Evolutionary conservation across 257 asterid genomes (phyloP).

Genomic region (Galeopsis tetrahit): DNA sequence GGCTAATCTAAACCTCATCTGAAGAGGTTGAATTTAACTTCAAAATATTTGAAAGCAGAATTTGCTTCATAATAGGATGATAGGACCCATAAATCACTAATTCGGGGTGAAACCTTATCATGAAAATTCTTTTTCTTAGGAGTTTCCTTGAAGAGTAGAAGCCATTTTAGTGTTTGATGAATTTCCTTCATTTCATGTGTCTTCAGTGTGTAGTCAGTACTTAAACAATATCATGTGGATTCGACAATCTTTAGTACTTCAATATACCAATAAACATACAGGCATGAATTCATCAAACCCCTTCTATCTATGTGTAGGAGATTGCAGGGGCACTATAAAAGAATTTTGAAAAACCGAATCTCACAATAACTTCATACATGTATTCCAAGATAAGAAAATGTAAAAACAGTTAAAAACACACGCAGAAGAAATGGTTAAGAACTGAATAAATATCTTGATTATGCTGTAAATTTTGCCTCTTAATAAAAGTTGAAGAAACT

Average conservation of each 20-base stretch:
- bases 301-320: background rate
- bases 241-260: background rate
- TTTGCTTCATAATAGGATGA: background rate
- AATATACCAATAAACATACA: background rate
- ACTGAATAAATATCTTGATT: background rate
- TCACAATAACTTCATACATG: background rate
- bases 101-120: background rate
- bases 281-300: background rate
- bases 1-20: background rate
- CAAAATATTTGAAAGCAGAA: background rate
- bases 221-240: background rate
- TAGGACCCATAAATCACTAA: background rate
- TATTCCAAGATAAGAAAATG: background rate
- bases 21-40: background rate
- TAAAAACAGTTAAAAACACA: background rate
- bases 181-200: background rate
- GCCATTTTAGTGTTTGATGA: background rate
- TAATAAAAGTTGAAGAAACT: background rate
- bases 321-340: background rate
- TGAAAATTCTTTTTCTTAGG: background rate
- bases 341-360: background rate
- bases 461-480: background rate
- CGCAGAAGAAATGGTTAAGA: slow-evolving; percentile 7
- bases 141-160: background rate
- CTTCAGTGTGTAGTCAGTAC: background rate